Evolutionary conservation across 1,139 yeast genomes (phyloP).

Genomic region (Lodderomyces oxycetoniae): DNA sequence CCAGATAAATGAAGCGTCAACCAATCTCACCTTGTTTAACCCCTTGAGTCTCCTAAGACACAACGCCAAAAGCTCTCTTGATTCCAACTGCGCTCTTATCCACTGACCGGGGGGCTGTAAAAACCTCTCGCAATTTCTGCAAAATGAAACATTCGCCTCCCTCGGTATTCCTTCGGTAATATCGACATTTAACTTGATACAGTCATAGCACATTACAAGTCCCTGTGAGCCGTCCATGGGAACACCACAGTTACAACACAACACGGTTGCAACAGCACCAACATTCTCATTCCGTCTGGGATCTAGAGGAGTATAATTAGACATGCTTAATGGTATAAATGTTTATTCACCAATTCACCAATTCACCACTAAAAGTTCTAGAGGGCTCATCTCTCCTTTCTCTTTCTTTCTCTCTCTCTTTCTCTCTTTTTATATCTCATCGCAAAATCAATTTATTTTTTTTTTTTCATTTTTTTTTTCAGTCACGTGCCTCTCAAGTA

Average conservation of each 20-base stretch:
- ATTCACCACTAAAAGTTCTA: no score
- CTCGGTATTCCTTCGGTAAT: constrained; percentile 95
- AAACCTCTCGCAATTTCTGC: constrained; percentile 96
- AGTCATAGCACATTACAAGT: constrained; percentile 94
- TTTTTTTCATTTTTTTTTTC: constrained; percentile 4
- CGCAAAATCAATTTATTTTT: not conserved
- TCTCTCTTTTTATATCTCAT: no score
- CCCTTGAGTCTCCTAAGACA: constrained; percentile 89
- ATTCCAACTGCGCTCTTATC: constrained; percentile 87
- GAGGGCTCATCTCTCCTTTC: no score
- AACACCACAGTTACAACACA: constrained; percentile 97
- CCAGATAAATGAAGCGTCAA: constrained; percentile 96
- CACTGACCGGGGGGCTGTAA: constrained; percentile 93
- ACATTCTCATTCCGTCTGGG: constrained; percentile 18
- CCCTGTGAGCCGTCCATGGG: constrained; percentile 97
- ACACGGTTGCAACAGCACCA: constrained; percentile 63
- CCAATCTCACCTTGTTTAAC: constrained; percentile 76
- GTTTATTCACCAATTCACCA: not conserved
- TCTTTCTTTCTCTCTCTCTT: no score
- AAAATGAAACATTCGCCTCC: constrained; percentile 87
- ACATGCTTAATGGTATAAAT: constrained; percentile 26
- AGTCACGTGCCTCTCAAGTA: constrained; percentile 2
- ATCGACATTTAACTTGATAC: constrained; percentile 90
- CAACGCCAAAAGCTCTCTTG: constrained; percentile 85
- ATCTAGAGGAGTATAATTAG: constrained; percentile 46